Base-by-base conservation (phyloP, 495 filamentous ascomycete genomes). In the Amorphotheca resinae region DNA sequence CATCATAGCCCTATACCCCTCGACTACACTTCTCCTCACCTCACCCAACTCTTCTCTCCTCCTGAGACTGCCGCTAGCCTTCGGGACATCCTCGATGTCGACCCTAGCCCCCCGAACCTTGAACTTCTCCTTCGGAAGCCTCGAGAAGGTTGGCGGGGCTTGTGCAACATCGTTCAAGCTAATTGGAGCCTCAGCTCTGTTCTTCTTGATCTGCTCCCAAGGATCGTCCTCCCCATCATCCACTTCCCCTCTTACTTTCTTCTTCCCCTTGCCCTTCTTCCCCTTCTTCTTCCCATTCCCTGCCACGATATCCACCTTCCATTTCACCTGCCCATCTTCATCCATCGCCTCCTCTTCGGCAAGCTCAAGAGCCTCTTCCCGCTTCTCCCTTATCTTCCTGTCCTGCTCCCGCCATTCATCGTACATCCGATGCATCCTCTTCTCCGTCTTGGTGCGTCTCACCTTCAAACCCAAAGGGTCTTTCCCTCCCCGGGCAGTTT, bases 1-100 rank as follows among this genome's bases (percentile, higher is more conserved):
- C 84, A 93, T 91, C 70, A 87, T 69, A 54, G 68, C 69, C 46
- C 88, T 64, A 59, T 96, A 96, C 34, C 74, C 70, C 52, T 87
- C 85, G 37, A 96, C 80, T 12, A 95, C 78, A 35, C 71, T 77
- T 56, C 69, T 73, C 53, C 89, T 69, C 53, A 82, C 77, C 34
- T 65, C 73, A 9, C 82, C 80, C 44, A 96, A 54, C 62, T 93
- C 87, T 60, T 93, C 87, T 56, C 86, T 69, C 57, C 77, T 71
- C 48, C 81, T 71, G 63, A 95, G 66, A 66, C 86, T 89, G 23
- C 88, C 87, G 8, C 76, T 77, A 4, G 73, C 63, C 55, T 78
- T 79, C 21, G 87, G 87, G 23, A 93, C 74, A 55, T 83, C 76
- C 7, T 64, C 76, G 22, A 87, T 77, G 45, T 84, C 72, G 9